Evolutionary conservation across 148 eudicot genomes (phyloP).

Genomic region (Rhododendron molle): DNA sequence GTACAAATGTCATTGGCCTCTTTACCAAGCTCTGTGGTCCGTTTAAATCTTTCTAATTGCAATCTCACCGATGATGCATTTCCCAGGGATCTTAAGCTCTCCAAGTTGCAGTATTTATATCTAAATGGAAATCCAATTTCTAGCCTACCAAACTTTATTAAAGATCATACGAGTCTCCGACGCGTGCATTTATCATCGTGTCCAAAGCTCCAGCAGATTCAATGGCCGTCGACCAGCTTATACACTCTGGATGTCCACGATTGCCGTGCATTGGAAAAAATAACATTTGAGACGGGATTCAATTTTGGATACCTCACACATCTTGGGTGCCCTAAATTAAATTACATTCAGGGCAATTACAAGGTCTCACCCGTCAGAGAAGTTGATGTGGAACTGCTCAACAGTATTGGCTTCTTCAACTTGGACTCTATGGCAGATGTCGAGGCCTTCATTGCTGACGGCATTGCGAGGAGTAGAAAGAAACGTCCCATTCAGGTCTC

Average conservation of each 20-base stretch:
- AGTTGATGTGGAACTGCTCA: neutral
- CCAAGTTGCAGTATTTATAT: neutral
- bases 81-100: neutral
- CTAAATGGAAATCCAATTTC: neutral
- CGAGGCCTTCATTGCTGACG: no score
- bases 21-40: neutral
- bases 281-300: neutral
- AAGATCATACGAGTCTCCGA: neutral
- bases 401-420: neutral
- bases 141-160: neutral
- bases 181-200: neutral
- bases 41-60: neutral
- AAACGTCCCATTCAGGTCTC: neutral
- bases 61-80: neutral
- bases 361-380: neutral
- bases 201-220: neutral
- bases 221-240: neutral
- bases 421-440: neutral
- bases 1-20: neutral
- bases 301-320: no score
- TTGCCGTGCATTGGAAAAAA: neutral
- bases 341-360: no score
- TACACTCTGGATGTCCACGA: accelerated
- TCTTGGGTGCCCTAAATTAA: no score
- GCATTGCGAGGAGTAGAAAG: no score